A percentile compares a stretch with the other conserved stretches of the same genome.
Evolutionary conservation across 345 rosid species (phyloP).

Genomic region (Dovyalis caffra): DNA sequence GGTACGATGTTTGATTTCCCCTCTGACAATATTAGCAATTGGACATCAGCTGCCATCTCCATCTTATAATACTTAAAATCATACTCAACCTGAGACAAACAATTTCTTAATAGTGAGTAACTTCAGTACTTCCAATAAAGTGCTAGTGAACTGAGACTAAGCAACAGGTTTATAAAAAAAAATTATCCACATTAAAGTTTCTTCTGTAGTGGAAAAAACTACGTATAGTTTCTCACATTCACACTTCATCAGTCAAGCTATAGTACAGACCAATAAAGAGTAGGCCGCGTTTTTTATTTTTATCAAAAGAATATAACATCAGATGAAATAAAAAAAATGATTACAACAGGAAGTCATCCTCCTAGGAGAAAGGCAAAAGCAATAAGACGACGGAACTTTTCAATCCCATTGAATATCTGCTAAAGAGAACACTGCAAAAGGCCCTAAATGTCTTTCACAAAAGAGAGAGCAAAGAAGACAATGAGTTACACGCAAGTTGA

Average conservation of each 20-base stretch:
- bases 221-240: neutral
- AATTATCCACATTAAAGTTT: too few species aligned
- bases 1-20: conserved; percentile 91
- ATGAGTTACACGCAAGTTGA: too few species aligned
- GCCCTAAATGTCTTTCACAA: too few species aligned
- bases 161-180: neutral
- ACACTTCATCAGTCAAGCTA: neutral
- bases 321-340: too few species aligned
- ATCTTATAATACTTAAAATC: conserved; percentile 82
- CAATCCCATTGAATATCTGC: too few species aligned
- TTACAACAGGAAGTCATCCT: too few species aligned
- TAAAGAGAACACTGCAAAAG: conserved; percentile 5
- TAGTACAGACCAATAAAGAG: neutral
- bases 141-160: neutral
- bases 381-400: too few species aligned
- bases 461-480: too few species aligned
- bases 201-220: too few species aligned
- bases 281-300: too few species aligned
- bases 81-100: conserved; percentile 69
- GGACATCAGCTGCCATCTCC: conserved; percentile 86
- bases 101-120: neutral
- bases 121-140: neutral
- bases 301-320: too few species aligned
- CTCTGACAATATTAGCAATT: conserved; percentile 67
- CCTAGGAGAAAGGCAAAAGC: too few species aligned